Evolutionary conservation across 768 basidiomycete species (phyloP), one percentile per base, ranked within the genome.

Genomic region (Tylopilus sp.): DNA sequence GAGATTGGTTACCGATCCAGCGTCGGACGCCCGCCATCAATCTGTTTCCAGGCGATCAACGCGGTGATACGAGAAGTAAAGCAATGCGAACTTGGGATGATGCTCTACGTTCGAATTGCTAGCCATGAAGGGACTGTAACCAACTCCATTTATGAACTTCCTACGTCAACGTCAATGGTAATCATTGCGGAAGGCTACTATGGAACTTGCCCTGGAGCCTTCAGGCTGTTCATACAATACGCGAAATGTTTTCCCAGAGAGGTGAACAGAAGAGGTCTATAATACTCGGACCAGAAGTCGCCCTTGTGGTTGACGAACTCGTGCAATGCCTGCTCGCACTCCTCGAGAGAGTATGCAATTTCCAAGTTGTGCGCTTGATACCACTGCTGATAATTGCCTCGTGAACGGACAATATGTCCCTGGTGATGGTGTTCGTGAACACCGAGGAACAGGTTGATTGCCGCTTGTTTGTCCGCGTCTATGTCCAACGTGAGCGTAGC

Each of bases 381-480:
- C 96, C 96, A 98, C 46, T 87, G 77, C 59, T 81, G 83, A 67
- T 98, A 98, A 11, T 86, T 85, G 1, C 85, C 79, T 1, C 89
- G 80, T 1, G 79, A 73, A 12, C 75, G 77, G 3, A 72, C 67
- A 31, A 76, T 76, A 1, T 77, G 76, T n/a, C 77, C 76, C 50
- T 82, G 78, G 30, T 78, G 78, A 50, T 82, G 77, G 31, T 77
- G 78, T 45, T 78, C 76, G 50, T 82, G 76, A 4, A 92, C 79
- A 33, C 94, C 91, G 4, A 98, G 83, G 70, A 98, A 98, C n/a
- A 98, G 80, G 70, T 99, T 94, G 67, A 98, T 99, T 7, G 96
- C 95, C 10, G 88, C 80, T 71, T 99, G 97, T 69, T 98, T 98
- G 72, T 98, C 97, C 7, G 91, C 92, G 65, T 99, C 96, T 92